phyloP scores from a whole-genome alignment of 2,329 filamentous ascomycete genomes.

The Colletotrichum salicis region DNA sequence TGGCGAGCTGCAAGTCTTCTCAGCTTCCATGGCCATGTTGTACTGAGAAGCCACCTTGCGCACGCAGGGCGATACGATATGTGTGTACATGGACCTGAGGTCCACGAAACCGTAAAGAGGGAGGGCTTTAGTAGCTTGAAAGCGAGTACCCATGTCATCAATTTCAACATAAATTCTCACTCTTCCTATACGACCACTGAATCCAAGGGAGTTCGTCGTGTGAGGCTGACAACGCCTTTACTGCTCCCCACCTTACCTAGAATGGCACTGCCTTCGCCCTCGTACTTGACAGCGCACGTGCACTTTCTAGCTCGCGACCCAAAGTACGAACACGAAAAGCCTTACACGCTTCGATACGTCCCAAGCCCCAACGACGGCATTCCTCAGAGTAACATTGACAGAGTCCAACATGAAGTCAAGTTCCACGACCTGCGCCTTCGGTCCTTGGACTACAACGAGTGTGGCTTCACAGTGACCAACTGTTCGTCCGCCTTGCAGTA shows the following conservation, averaged over 20 bases:
- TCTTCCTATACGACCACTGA: neutral
- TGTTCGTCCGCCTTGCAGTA: slow-evolving; percentile 1
- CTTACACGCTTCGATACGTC: slow-evolving; percentile 17
- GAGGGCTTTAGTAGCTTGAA: neutral
- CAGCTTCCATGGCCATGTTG: neutral
- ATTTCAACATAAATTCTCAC: neutral
- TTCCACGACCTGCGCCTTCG: slow-evolving; percentile 5
- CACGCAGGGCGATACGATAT: neutral
- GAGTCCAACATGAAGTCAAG: neutral
- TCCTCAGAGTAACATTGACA: slow-evolving; percentile 18
- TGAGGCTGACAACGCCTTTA: too few species aligned
- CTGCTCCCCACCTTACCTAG: too few species aligned
- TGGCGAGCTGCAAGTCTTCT: neutral
- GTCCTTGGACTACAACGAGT: neutral
- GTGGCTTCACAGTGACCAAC: slow-evolving; percentile 10
- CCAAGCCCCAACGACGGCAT: neutral
- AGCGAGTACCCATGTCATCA: neutral
- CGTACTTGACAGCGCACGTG: neutral
- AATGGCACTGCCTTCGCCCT: neutral
- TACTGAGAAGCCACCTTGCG: neutral
- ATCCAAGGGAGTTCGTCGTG: too few species aligned
- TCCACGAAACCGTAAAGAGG: neutral
- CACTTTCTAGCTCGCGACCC: slow-evolving; percentile 16
- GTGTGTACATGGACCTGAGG: neutral
- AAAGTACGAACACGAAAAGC: slow-evolving; percentile 18